These are phyloP conservation scores for Diplogelasinospora grovesii DNA, from an alignment of 495 filamentous ascomycete species.

Conservation along the genomic window DNA sequence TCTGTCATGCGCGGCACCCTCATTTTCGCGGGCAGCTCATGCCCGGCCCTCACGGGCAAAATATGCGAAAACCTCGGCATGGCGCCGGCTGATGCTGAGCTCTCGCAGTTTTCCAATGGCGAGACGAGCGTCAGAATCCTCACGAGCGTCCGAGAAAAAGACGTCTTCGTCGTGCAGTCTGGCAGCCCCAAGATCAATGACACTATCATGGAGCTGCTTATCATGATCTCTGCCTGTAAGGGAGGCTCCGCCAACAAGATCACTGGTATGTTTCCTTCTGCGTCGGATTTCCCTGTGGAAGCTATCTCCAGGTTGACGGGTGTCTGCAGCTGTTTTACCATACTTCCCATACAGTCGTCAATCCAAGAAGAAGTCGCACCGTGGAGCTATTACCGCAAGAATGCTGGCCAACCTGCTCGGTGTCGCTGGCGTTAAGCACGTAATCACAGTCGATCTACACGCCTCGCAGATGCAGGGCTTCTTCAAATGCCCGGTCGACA, in stretches of 20 bases:
- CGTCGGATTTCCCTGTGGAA: neutral
- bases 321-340: constrained; percentile 77
- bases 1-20: constrained; percentile 49
- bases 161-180: constrained; percentile 98
- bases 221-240: constrained; percentile 98
- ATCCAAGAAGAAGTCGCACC: constrained; percentile 97
- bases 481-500: constrained; percentile 96
- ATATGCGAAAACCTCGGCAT: constrained; percentile 56
- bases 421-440: constrained; percentile 92
- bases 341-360: constrained; percentile 99
- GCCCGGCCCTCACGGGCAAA: constrained; percentile 48
- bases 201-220: constrained; percentile 95
- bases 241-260: constrained; percentile 95
- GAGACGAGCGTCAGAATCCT: constrained; percentile 94
- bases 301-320: constrained; percentile 12
- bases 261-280: constrained; percentile 60
- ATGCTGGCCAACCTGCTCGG: constrained; percentile 94
- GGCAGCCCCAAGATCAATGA: constrained; percentile 97
- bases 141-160: constrained; percentile 91
- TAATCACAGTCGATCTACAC: constrained; percentile 95
- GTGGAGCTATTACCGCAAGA: constrained; percentile 91
- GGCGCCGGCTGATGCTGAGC: constrained; percentile 49
- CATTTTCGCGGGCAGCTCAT: constrained; percentile 52
- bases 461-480: constrained; percentile 98
- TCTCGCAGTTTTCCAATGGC: constrained; percentile 62